phyloP scores from a whole-genome alignment of 2,329 filamentous ascomycete species.

The Cladosporium sp. region DNA sequence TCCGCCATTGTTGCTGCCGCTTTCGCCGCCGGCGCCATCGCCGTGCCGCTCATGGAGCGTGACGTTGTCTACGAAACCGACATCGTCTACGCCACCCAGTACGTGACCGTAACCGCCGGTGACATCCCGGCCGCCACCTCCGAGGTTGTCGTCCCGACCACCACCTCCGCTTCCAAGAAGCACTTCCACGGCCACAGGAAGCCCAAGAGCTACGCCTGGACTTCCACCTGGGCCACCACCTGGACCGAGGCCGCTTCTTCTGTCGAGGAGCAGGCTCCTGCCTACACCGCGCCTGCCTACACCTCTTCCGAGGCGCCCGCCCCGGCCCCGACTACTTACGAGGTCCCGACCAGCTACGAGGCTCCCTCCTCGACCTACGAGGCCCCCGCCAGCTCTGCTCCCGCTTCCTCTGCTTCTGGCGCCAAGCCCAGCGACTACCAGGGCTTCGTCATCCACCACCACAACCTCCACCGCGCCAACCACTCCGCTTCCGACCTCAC shows the following conservation, averaged over 20 bases:
- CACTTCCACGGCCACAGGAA: slow-evolving; percentile 19
- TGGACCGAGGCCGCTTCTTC: slow-evolving; percentile 10
- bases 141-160: slow-evolving; percentile 14
- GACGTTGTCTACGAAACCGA: slow-evolving; percentile 26
- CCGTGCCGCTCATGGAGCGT: slow-evolving; percentile 28
- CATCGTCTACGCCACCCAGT: slow-evolving; percentile 27
- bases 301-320: slow-evolving; percentile 8
- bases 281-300: slow-evolving; percentile 9
- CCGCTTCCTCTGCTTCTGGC: slow-evolving; percentile 10
- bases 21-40: slow-evolving; percentile 31
- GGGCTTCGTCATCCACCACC: slow-evolving; percentile 55
- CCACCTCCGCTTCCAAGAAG: slow-evolving; percentile 4
- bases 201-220: slow-evolving; percentile 1
- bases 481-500: slow-evolving; percentile 61
- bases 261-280: slow-evolving; percentile 12
- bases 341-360: slow-evolving; percentile 8
- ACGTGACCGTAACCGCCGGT: slow-evolving; percentile 31
- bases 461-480: slow-evolving; percentile 82
- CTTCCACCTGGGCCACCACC: slow-evolving; percentile 6
- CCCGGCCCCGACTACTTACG: slow-evolving; percentile 4
- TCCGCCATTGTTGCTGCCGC: slow-evolving; percentile 30
- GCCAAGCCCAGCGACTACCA: slow-evolving; percentile 24
- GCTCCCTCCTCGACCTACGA: slow-evolving; percentile 5
- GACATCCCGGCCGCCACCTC: slow-evolving; percentile 12
- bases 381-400: slow-evolving; percentile 4